Evolutionary conservation across 805 yeast genomes (phyloP).

Genomic region (Kodamaea laetipori): DNA sequence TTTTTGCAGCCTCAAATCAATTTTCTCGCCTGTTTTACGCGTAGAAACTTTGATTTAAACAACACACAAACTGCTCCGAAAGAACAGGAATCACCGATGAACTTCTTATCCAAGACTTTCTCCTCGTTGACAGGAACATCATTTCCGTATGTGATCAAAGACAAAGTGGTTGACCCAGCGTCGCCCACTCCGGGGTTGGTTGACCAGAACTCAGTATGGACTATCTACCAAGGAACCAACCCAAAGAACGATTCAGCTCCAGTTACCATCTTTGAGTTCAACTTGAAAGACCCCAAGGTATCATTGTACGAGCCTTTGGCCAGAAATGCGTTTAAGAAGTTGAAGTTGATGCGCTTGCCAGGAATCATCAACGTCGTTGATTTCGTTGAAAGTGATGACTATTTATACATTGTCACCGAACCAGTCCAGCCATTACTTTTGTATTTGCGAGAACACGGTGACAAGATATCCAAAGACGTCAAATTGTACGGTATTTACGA

Average conservation of each 20-base stretch:
- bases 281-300: slow-evolving; percentile 41
- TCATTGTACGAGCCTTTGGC: slow-evolving; percentile 33
- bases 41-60: slow-evolving; percentile 3
- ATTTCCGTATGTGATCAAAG: slow-evolving; percentile 60
- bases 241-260: slow-evolving; percentile 51
- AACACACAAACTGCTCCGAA: not conserved
- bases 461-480: slow-evolving; percentile 33
- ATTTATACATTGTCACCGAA: slow-evolving; percentile 67
- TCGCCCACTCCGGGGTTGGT: slow-evolving; percentile 16
- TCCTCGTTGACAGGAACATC: slow-evolving; percentile 57
- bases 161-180: slow-evolving; percentile 37
- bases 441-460: slow-evolving; percentile 35
- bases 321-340: slow-evolving; percentile 41
- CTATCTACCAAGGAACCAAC: slow-evolving; percentile 57
- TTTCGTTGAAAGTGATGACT: slow-evolving; percentile 59
- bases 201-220: slow-evolving; percentile 55
- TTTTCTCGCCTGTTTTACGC: slow-evolving; percentile 4
- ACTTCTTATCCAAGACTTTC: slow-evolving; percentile 66
- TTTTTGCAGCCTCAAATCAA: too few relatives aligned
- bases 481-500: slow-evolving; percentile 57
- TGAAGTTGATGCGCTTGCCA: slow-evolving; percentile 65
- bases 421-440: slow-evolving; percentile 54
- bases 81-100: slow-evolving; percentile 46
- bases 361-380: slow-evolving; percentile 67
- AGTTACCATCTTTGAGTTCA: slow-evolving; percentile 70